Evolutionary conservation across 345 rosid species (phyloP).

Genomic region (Pseudoturritis turrita): DNA sequence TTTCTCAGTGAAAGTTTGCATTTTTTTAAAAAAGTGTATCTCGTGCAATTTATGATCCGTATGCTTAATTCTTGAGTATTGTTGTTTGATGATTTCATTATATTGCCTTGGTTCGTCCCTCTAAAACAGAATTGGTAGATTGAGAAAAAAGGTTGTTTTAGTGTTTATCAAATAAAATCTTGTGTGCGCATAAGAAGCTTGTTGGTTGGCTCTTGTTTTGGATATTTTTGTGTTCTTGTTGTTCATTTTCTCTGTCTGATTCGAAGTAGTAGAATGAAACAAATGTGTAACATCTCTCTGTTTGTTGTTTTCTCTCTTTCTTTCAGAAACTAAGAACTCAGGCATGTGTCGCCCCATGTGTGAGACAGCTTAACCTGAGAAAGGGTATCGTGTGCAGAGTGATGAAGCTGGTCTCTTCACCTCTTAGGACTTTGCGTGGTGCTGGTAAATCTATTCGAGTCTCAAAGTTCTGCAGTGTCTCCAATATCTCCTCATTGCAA

Average conservation of each 20-base stretch:
- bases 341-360: slow-evolving; percentile 62
- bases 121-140: not conserved
- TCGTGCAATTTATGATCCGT: not conserved
- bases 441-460: slow-evolving; percentile 80
- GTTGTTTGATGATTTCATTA: not conserved
- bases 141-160: not conserved
- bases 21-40: not conserved
- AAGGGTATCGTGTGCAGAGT: slow-evolving; percentile 72
- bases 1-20: not conserved
- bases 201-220: not conserved
- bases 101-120: not conserved
- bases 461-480: slow-evolving; percentile 78
- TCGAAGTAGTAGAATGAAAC: not conserved
- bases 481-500: slow-evolving; percentile 68
- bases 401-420: slow-evolving; percentile 54
- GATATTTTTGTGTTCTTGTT: not conserved
- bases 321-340: slow-evolving; percentile 43
- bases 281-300: not conserved
- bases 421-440: slow-evolving; percentile 76
- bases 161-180: not conserved
- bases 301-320: not conserved
- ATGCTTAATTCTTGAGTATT: not conserved
- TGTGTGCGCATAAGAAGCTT: not conserved
- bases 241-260: not conserved
- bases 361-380: slow-evolving; percentile 76